Conservation (phyloP, 2,329 filamentous ascomycete species). For the Neofusicoccum laricinum region DNA sequence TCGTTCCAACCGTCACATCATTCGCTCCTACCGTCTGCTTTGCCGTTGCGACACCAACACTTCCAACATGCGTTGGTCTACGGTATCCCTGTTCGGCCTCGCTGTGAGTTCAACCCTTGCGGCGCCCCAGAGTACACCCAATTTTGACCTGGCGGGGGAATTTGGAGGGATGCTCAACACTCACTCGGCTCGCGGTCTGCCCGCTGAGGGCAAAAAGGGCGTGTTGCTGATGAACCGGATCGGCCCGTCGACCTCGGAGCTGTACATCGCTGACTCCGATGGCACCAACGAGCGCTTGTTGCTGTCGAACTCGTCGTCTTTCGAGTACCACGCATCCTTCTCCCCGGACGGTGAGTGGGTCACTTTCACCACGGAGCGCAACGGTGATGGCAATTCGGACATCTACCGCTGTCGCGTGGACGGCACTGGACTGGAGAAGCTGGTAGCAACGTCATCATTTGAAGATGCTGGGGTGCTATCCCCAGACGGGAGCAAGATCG, state of each 20-base stretch:
- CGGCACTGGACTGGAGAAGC: conserved; percentile 34
- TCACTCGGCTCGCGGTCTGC: conserved; percentile 17
- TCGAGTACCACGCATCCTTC: conserved; percentile 42
- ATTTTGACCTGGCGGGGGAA: background rate
- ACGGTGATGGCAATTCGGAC: conserved; percentile 41
- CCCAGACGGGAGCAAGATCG: conserved; percentile 36
- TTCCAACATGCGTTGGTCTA: background rate
- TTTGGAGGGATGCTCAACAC: background rate
- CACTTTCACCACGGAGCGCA: conserved; percentile 41
- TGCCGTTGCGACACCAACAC: background rate
- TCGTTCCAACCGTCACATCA: background rate
- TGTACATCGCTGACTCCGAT: conserved; percentile 37
- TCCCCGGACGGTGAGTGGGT: conserved; percentile 41
- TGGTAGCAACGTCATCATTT: conserved; percentile 34
- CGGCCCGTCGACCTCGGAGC: conserved; percentile 27
- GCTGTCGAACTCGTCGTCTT: conserved; percentile 25
- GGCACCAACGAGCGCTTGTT: conserved; percentile 38
- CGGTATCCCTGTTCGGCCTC: background rate
- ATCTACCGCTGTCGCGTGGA: conserved; percentile 38
- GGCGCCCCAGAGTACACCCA: background rate
- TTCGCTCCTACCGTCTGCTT: background rate
- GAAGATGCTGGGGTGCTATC: conserved; percentile 40
- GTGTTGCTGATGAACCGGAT: conserved; percentile 38
- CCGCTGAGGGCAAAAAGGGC: conserved; percentile 20
- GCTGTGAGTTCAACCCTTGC: background rate